Base-by-base conservation (phyloP, 2,329 filamentous ascomycete species). In the Trichoderma sp. region DNA sequence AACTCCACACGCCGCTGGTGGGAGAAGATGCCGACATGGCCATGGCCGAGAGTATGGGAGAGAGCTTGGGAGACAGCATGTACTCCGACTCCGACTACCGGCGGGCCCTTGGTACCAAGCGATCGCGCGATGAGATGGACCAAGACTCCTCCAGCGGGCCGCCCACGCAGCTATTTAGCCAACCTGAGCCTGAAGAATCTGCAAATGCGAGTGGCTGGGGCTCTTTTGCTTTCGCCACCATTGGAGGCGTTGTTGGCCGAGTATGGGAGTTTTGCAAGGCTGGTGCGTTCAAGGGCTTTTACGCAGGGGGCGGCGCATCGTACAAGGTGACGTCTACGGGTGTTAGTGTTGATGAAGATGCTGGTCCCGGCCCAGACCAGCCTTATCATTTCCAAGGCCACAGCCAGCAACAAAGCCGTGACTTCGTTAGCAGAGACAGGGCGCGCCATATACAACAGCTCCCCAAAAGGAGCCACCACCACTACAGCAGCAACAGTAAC, bases 211-310 rank as follows among this genome's bases (percentile, higher is more conserved):
- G 79, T 16, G 81, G 84, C 47, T 91, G 88, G 89, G 85, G 86
- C 35, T 82, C 82, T 21, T 79, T 87, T 60, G 86, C 91, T 5
- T 81, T 92, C 37, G 86, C 82, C 52, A 84, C 91, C 0, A 84
- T 92, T 8, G 89, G 89, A 1, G 88, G 85, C 33, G 87, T 92
- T 4, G 88, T 92, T 1, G 92, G 92, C 21, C 95, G 91, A 75
- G 89, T 97, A 0, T 94, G 93, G 87, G 88, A 94, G 73, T 96
- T 97, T 75, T 97, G 94, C 82, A 92, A 84, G 77, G 31, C 55
- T 0, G 88, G 86, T 10, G 88, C 91, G 0, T 96, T 97, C 76
- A 86, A 87, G 67, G 94, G 94, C 0, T 97, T 97, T 78, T 90
- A 94, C 71, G 93, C 94, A 14, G 95, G 94, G 8, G 93, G 91